Base-by-base conservation (phyloP, 2,329 filamentous ascomycete genomes). In the Neofusicoccum sp. region DNA sequence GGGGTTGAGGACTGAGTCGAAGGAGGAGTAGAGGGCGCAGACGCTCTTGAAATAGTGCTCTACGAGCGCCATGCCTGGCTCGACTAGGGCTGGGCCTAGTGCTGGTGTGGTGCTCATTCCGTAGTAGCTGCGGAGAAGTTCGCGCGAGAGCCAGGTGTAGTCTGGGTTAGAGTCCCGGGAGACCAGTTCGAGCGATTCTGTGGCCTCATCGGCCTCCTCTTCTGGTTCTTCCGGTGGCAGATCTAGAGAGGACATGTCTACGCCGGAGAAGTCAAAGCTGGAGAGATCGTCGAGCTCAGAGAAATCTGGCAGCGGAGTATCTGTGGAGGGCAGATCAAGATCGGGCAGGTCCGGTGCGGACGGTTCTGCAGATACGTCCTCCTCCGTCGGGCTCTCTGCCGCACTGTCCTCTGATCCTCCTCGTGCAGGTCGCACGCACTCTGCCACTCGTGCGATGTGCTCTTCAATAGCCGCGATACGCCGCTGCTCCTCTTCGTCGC, bases 1-100 rank as follows among this genome's bases (percentile, higher is more conserved):
- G 0, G 85, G 85, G 67, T 88, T 89, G 67, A 87, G 78, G 11
- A 80, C 77, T 22, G 85, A 87, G 71, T 88, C 86, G 67, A 87
- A 89, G 64, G 83, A 86, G n/a, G 86, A 88, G 71, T 86, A 88
- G 8, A 88, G 74, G 3, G 80, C 81, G 54, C 84, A 86, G 3
- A 87, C 84, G 64, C 87, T 84, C 67, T 84, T 84, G 74, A 88
- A 88, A 67, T 88, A 88, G 67, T 88, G 86, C 52, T 87, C 84
- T 8, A 88, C 82, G 14, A 88, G 75, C 49, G 84, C 80, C 50
- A 83, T 85, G 3, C 83, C 81, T 16, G 81, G 76, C 50, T 85
- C 82, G 71, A 75, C 37, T 73, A 67, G 37, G 72, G 70, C 29
- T 41, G 43, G 43, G 7, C 31, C 29, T 7, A 36, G 44, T 11